Evolutionary conservation across 192 early-diverging fungal genomes (phyloP).

Genomic region (Chytriomyces confervae): DNA sequence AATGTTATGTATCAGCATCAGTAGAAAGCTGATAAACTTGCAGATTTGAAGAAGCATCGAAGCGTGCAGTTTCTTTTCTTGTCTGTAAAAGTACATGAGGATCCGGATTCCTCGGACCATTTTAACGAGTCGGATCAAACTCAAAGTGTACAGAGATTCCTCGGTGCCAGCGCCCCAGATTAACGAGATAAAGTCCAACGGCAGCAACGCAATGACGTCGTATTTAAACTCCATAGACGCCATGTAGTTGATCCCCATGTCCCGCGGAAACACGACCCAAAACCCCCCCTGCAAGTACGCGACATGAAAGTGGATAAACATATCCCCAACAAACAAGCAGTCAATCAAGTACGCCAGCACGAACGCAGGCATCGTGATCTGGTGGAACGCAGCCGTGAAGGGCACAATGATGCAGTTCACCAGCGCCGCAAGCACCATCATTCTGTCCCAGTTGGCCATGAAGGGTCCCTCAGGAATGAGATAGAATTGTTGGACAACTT

Average conservation of each 20-base stretch:
- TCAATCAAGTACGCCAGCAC: slow-evolving; percentile 51
- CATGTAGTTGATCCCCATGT: slow-evolving; percentile 55
- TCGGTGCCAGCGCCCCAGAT: slow-evolving; percentile 31
- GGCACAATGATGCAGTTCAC: slow-evolving; percentile 46
- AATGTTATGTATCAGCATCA: slow-evolving; percentile 43
- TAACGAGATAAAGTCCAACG: slow-evolving; percentile 47
- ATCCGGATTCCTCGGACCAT: slow-evolving; percentile 42
- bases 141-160: slow-evolving; percentile 22
- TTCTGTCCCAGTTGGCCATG: slow-evolving; percentile 45
- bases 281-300: slow-evolving; percentile 57
- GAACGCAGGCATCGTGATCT: slow-evolving; percentile 39
- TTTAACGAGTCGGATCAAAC: slow-evolving; percentile 50
- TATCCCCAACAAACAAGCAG: slow-evolving; percentile 46
- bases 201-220: slow-evolving; percentile 45
- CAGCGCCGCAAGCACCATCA: slow-evolving; percentile 50
- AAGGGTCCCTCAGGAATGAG: slow-evolving; percentile 53
- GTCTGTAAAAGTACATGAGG: slow-evolving; percentile 43
- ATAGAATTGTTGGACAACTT: slow-evolving; percentile 43
- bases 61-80: slow-evolving; percentile 57
- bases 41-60: slow-evolving; percentile 45
- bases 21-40: slow-evolving; percentile 51
- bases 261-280: slow-evolving; percentile 60
- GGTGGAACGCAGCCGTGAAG: slow-evolving; percentile 57
- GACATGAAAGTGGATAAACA: slow-evolving; percentile 55
- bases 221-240: slow-evolving; percentile 48